These are phyloP conservation scores for Maudiozyma turicensis DNA, from an alignment of 805 yeast species.

Conservation along the genomic window DNA sequence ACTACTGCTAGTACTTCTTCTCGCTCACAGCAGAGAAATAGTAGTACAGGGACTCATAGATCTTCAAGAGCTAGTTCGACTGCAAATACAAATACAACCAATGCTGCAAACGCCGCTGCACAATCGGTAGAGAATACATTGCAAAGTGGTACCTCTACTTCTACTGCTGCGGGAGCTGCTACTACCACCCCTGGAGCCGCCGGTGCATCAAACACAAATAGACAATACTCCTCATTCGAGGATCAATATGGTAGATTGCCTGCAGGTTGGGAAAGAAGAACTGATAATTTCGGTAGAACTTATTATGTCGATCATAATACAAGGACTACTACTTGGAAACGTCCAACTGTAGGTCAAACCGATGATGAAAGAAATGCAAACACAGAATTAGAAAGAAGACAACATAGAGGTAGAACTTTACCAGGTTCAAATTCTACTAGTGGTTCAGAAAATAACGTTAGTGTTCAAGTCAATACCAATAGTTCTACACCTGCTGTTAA, in stretches of 20 bases:
- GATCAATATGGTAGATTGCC: constrained; percentile 96
- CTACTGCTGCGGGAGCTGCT: constrained; percentile 11
- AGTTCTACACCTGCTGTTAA: constrained; percentile 36
- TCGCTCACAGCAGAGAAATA: constrained; percentile 3
- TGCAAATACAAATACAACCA: constrained; percentile 3
- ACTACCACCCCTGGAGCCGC: constrained; percentile 7
- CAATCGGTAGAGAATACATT: constrained; percentile 25
- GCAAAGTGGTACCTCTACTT: constrained; percentile 16
- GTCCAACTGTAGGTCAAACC: constrained; percentile 78
- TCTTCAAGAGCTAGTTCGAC: not conserved
- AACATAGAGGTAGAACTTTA: constrained; percentile 81
- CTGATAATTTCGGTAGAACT: constrained; percentile 94
- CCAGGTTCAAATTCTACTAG: constrained; percentile 46
- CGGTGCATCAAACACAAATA: constrained; percentile 14
- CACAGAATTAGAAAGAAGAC: constrained; percentile 82
- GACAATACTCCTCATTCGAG: constrained; percentile 87
- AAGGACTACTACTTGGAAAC: constrained; percentile 97
- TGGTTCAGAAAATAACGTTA: constrained; percentile 8
- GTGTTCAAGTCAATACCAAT: constrained; percentile 40
- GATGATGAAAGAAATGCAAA: constrained; percentile 60
- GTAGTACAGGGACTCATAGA: constrained; percentile 15
- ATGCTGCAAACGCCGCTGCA: constrained; percentile 8
- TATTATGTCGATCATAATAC: constrained; percentile 97
- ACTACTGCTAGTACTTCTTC: not conserved
- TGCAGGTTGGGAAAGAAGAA: constrained; percentile 98